phyloP scores from a whole-genome alignment of 495 filamentous ascomycete species.

The Aspergillus panamensis region DNA sequence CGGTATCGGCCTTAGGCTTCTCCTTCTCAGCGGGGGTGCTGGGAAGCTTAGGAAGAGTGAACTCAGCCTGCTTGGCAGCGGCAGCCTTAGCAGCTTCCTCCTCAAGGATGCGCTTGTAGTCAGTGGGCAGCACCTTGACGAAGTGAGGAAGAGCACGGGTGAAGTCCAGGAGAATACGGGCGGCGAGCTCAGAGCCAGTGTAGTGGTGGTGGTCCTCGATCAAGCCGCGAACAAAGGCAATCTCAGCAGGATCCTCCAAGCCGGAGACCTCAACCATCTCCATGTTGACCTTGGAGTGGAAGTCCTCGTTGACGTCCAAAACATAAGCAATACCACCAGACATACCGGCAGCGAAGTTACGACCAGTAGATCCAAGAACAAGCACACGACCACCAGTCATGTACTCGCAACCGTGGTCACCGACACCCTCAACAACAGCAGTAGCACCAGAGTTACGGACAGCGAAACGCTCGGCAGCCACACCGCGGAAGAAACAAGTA shows the following conservation, averaged over 20 bases:
- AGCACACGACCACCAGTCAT: conserved; percentile 98
- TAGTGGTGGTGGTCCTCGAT: conserved; percentile 99
- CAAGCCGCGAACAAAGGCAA: conserved; percentile 88
- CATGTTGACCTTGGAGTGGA: conserved; percentile 90
- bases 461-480: conserved; percentile 95
- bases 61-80: conserved; percentile 78
- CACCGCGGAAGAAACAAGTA: conserved; percentile 95
- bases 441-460: conserved; percentile 97
- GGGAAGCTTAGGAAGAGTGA: conserved; percentile 74
- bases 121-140: conserved; percentile 89
- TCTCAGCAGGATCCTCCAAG: conserved; percentile 85
- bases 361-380: conserved; percentile 87
- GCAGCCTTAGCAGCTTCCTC: conserved; percentile 85
- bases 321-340: conserved; percentile 98
- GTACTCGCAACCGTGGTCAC: conserved; percentile 98
- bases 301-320: conserved; percentile 88
- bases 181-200: conserved; percentile 94
- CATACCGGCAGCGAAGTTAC: conserved; percentile 99
- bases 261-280: conserved; percentile 96
- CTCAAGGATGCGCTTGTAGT: conserved; percentile 92
- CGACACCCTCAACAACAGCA: conserved; percentile 94
- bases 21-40: conserved; percentile 51
- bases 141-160: conserved; percentile 88
- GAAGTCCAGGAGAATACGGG: conserved; percentile 95
- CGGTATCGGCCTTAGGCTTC: conserved; percentile 56